Evolutionary conservation across 345 rosid genomes (phyloP), one percentile per base, ranked within the genome.

Genomic region (Hibiscus tridactylites): DNA sequence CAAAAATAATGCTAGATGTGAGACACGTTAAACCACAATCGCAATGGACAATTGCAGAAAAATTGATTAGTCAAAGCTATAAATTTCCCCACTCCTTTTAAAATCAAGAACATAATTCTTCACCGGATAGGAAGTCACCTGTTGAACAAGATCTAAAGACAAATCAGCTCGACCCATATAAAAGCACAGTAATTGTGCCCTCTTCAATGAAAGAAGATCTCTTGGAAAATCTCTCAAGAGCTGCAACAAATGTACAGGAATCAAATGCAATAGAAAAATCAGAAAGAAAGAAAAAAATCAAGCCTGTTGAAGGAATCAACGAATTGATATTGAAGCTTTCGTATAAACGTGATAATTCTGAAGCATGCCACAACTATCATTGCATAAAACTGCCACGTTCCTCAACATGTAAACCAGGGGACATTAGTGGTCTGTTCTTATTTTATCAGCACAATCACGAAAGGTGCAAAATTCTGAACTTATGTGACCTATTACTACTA

Each of bases 141-240:
- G 82, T 70, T 85, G 77, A 52, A 85, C 91, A 79, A 94, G 86
- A 67, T 57, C 76, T 37, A 91, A 79, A 76, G 88, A 86, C 53
- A 84, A 83, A 72, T 79, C 87, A 47, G 92, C 84, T 60, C 81
- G 85, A 68, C 88, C 97, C 93, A 85, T 86, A 83, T 88, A 90
- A 85, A 91, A 91, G 74, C 96, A 81, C 39, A 88, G 73, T 17
- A 83, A 1, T 68, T 94, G 96, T 44, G 84, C 93, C 79, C 97
- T 88, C 82, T 91, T 88, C 72, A 91, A 77, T 72, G 97, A 83
- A 54, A 61, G 79, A 78, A 90, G 75, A 80, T 94, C 97, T 76
- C 77, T 85, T 2, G 97, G 98, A 80, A 85, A 94, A 29, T 80
- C 83, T 74, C 76, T 75, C 58, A 91, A 79, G 11, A 86, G 87